Evolutionary conservation across 352 stramenopile genomes (phyloP).

Genomic region (Globisporangium camurandrum): DNA sequence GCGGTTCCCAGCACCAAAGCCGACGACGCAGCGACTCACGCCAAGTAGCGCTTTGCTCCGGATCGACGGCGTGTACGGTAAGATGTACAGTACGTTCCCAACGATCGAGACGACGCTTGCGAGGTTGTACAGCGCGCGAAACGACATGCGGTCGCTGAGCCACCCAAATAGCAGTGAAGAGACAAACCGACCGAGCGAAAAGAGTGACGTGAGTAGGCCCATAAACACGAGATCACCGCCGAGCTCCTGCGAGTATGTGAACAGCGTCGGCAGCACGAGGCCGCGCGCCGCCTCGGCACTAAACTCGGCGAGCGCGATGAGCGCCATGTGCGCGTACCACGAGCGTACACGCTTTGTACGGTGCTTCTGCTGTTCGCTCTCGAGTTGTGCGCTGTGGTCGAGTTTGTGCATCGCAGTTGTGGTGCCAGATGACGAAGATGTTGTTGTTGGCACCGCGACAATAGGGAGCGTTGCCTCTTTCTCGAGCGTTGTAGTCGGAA

Average conservation of each 20-base stretch:
- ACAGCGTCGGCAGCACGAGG: constrained; percentile 60
- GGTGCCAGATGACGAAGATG: background rate
- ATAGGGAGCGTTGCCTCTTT: constrained; percentile 3
- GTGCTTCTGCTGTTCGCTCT: background rate
- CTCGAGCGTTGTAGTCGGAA: constrained; percentile 1
- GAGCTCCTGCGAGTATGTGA: constrained; percentile 50
- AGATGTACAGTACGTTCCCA: constrained; percentile 53
- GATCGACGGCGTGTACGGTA: constrained; percentile 32
- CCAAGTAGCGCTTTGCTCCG: constrained; percentile 31
- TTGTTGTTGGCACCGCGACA: background rate
- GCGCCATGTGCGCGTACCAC: constrained; percentile 51
- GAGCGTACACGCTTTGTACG: constrained; percentile 3
- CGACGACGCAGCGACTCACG: constrained; percentile 54
- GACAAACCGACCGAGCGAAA: constrained; percentile 48
- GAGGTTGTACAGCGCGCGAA: constrained; percentile 46
- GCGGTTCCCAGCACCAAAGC: constrained; percentile 62
- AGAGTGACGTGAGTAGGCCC: constrained; percentile 53
- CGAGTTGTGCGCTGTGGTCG: background rate
- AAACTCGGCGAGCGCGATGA: constrained; percentile 59
- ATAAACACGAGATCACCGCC: constrained; percentile 48
- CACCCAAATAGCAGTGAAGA: constrained; percentile 58
- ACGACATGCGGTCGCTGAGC: constrained; percentile 53
- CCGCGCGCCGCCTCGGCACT: constrained; percentile 47
- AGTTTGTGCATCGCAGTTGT: background rate
- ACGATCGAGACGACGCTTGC: constrained; percentile 28